Percentiles rank a stretch among this genome's conserved stretches.
Evolutionary conservation across 768 basidiomycete genomes (phyloP).

Genomic region (Basidioascus undulatus): DNA sequence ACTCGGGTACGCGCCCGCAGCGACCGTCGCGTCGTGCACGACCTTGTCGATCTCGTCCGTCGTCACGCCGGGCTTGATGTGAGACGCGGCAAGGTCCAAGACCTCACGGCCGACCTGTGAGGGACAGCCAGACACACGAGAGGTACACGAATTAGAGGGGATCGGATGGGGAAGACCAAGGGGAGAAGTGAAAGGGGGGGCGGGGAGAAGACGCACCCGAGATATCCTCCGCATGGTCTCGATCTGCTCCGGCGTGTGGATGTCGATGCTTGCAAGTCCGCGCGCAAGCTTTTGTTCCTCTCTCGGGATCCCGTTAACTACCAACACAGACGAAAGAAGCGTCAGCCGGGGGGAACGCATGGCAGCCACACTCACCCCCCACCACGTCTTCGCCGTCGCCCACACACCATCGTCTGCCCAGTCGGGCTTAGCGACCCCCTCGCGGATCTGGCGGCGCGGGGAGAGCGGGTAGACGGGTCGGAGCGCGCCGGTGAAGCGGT

Average conservation of each 20-base stretch:
- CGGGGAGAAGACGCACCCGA: constrained; percentile 31
- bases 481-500: constrained; percentile 58
- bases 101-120: constrained; percentile 73
- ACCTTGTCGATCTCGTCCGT: constrained; percentile 87
- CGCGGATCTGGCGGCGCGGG: constrained; percentile 46
- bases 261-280: constrained; percentile 26
- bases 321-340: neutral
- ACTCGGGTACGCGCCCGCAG: constrained; percentile 78
- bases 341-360: constrained; percentile 16
- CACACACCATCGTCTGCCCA: constrained; percentile 45
- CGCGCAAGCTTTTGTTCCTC: constrained; percentile 14
- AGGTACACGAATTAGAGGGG: neutral
- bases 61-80: constrained; percentile 71
- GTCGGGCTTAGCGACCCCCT: constrained; percentile 65
- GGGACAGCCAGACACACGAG: neutral
- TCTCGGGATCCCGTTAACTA: constrained; percentile 28
- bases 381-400: neutral
- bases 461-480: constrained; percentile 77
- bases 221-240: constrained; percentile 74
- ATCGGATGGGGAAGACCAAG: neutral
- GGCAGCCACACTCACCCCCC: constrained; percentile 3
- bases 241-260: constrained; percentile 44
- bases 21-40: constrained; percentile 74
- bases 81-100: constrained; percentile 71
- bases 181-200: neutral